Evolutionary conservation across 306 rosid species (phyloP).

Genomic region (Trifolium repens): DNA sequence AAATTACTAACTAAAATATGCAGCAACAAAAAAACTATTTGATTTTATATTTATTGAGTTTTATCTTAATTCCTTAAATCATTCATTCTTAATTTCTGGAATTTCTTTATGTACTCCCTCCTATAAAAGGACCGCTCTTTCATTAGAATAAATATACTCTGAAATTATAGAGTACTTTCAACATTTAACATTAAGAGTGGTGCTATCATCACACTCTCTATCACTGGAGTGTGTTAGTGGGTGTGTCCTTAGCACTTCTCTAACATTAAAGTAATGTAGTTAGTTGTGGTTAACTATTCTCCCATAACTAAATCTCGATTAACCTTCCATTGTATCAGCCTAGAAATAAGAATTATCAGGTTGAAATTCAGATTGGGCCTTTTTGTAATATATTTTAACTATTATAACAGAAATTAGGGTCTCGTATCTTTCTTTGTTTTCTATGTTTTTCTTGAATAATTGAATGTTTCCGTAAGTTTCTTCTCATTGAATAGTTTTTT

Average conservation of each 20-base stretch:
- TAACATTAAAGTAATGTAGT: background rate
- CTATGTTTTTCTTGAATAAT: background rate
- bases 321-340: background rate
- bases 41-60: too few species aligned
- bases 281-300: background rate
- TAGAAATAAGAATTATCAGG: background rate
- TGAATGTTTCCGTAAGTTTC: background rate
- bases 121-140: background rate
- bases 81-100: too few species aligned
- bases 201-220: too few species aligned
- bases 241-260: too few species aligned
- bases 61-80: background rate
- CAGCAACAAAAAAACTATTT: background rate
- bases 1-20: slow-evolving; percentile 9
- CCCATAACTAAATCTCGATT: background rate
- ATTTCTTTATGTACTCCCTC: background rate
- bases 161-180: background rate
- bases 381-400: background rate
- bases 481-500: background rate
- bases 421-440: background rate
- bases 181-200: background rate
- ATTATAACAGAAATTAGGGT: background rate
- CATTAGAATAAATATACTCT: background rate
- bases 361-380: background rate
- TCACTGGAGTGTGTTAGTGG: too few species aligned